Evolutionary conservation across 495 filamentous ascomycete species (phyloP).

Genomic region (Hamigera avellanea): DNA sequence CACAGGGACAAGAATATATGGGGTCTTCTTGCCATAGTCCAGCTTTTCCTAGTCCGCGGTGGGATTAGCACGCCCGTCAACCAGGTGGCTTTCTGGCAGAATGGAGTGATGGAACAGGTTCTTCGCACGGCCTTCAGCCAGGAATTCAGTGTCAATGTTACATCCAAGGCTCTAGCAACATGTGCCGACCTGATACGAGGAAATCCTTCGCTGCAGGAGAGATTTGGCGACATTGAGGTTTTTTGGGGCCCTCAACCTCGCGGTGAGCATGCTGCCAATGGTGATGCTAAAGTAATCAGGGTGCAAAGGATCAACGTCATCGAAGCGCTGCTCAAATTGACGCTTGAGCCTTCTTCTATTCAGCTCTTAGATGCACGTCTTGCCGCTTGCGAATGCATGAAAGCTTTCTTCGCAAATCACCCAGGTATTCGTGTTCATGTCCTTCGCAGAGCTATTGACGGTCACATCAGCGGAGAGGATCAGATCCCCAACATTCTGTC

Average conservation of each 20-base stretch:
- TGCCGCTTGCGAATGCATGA: constrained; percentile 78
- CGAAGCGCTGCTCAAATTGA: constrained; percentile 82
- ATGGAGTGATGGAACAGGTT: constrained; percentile 69
- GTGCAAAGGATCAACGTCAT: constrained; percentile 67
- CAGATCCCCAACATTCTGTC: constrained; percentile 86
- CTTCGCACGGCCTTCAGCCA: constrained; percentile 76
- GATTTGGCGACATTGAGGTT: constrained; percentile 65
- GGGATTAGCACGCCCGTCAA: constrained; percentile 72
- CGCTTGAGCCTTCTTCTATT: constrained; percentile 53
- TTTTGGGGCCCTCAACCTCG: constrained; percentile 20
- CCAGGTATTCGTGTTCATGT: constrained; percentile 73
- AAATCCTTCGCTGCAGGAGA: constrained; percentile 69
- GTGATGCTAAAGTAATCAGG: constrained; percentile 34
- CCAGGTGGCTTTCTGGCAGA: constrained; percentile 74
- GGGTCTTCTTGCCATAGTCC: constrained; percentile 74
- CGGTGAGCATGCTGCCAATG: constrained; percentile 26
- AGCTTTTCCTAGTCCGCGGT: constrained; percentile 72
- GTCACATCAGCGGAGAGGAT: constrained; percentile 66
- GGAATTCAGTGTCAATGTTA: constrained; percentile 61
- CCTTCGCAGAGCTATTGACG: constrained; percentile 76
- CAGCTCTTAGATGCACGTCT: constrained; percentile 68
- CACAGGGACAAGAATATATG: constrained; percentile 88
- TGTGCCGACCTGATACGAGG: constrained; percentile 83
- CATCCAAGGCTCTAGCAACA: constrained; percentile 71
- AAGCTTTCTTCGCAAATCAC: constrained; percentile 81